These are phyloP conservation scores for Plantago rigida DNA, from an alignment of 305 asterid species.

Conservation along the genomic window DNA sequence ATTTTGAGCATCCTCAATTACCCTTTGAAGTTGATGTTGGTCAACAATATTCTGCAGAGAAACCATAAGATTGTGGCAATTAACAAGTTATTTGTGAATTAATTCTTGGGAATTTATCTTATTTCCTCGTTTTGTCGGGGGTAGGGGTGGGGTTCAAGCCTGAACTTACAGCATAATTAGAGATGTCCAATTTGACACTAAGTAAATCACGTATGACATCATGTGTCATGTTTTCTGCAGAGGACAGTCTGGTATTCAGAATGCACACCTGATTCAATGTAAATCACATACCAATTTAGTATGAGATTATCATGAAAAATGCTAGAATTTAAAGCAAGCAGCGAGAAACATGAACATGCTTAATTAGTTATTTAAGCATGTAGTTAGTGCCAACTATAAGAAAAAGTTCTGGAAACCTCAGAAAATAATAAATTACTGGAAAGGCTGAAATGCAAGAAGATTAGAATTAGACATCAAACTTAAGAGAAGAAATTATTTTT, in stretches of 20 bases:
- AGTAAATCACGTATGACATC: conserved; percentile 92
- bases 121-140: background rate
- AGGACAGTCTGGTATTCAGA: conserved; percentile 65
- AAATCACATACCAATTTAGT: conserved; percentile 10
- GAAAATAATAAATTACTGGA: too few species aligned
- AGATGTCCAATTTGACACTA: conserved; percentile 77
- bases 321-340: too few species aligned
- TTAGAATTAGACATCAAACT: too few species aligned
- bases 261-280: conserved; percentile 50
- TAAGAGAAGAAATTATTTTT: too few species aligned
- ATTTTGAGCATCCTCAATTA: conserved; percentile 66
- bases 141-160: conserved; percentile 9
- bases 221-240: conserved; percentile 88
- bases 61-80: conserved; percentile 9
- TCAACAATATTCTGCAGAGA: conserved; percentile 53
- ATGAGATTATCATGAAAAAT: background rate
- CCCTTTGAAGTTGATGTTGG: conserved; percentile 65
- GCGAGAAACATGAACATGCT: too few species aligned
- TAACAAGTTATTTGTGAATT: background rate
- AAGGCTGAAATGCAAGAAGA: too few species aligned
- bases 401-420: too few species aligned
- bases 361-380: too few species aligned
- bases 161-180: conserved; percentile 66
- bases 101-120: too few species aligned
- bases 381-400: too few species aligned